These are phyloP conservation scores for Suhomyces tanzawaensis DNA, from an alignment of 805 yeast genomes.

Conservation along the genomic window DNA sequence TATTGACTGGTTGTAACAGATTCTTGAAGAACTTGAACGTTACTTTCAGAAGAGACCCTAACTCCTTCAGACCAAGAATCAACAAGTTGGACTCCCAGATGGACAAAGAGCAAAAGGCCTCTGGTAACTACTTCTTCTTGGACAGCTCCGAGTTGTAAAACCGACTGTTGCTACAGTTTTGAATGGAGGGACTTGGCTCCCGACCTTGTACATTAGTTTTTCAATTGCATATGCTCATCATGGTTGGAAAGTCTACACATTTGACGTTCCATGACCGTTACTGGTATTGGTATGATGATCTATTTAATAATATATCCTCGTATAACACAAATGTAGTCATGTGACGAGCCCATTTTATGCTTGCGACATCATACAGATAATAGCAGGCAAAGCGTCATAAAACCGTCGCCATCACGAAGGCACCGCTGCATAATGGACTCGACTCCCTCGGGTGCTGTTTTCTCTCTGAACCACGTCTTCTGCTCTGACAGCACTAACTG, in stretches of 20 bases:
- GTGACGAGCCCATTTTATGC: too few relatives aligned
- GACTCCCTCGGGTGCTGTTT: too few relatives aligned
- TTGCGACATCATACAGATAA: too few relatives aligned
- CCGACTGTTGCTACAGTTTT: slow-evolving; percentile 3
- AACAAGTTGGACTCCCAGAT: slow-evolving; percentile 96
- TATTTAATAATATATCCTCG: too few relatives aligned
- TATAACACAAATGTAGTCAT: too few relatives aligned
- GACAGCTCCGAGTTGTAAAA: slow-evolving; percentile 50
- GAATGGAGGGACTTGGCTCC: neutral
- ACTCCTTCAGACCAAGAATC: slow-evolving; percentile 97
- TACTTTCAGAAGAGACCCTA: slow-evolving; percentile 99
- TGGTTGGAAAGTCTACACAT: slow-evolving; percentile 7
- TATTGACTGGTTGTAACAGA: slow-evolving; percentile 94
- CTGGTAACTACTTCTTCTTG: slow-evolving; percentile 95
- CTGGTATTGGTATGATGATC: too few relatives aligned
- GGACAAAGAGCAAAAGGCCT: slow-evolving; percentile 94
- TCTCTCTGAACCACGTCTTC: too few relatives aligned
- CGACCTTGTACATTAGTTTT: slow-evolving; percentile 10
- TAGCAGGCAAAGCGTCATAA: too few relatives aligned
- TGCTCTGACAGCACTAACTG: too few relatives aligned
- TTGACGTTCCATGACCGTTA: slow-evolving; percentile 11
- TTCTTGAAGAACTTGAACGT: slow-evolving; percentile 96
- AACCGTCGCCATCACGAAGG: too few relatives aligned
- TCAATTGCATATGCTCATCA: slow-evolving; percentile 8
- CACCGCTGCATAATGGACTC: too few relatives aligned